Base-by-base conservation (phyloP, 1,284 basidiomycete genomes). In the Agaricales sp. region DNA sequence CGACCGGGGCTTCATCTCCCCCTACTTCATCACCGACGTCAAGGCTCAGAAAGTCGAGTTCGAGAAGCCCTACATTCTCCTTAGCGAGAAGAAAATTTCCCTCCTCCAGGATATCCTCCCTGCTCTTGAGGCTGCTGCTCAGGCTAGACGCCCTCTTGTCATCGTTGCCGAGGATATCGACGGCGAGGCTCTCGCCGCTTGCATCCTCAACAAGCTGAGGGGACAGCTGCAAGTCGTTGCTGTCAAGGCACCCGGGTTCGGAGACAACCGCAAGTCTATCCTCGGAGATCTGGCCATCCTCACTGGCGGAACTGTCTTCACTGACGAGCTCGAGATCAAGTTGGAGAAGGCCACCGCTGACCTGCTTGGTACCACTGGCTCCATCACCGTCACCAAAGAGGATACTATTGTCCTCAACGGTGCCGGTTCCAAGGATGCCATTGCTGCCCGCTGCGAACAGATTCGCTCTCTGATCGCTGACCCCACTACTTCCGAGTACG, bases 11-110 rank as follows among this genome's bases (percentile, higher is more conserved):
- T 99, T 84, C 81, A 96, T 98, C 70, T 94, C 91, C 1, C 94
- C 95, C 1, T 98, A 98, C 81, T 96, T 99, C 67, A 87, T 99
- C 71, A 99, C 95, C 60, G 93, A 99, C 71, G 88, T 95, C 75
- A 98, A 98, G 82, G 71, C 80, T 51, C 95, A 98, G 68, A 93
- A 92, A 67, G 87, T 87, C 70, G 94, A 99, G 67, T 91, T 97
- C 59, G 95, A 99, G 74, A 97, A 97, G 73, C 95, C 95, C 13
- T 71, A 88, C 59, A 85, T 98, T 60, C 80, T 98, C 47, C 77
- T 99, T 48, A 89, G 86, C 52, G 95, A 98, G 75, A 98, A 98
- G 84, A 99, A 98, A 80, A 98, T 99, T 61, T 94, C 90, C 30
- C 71, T 85, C 18, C 77, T 98, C 49, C 92, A 95, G 66, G 95